Percentiles rank a stretch among this genome's conserved stretches.
These are phyloP conservation scores for Backusella luteola DNA, from an alignment of 192 early-diverging fungal genomes.

Conservation along the genomic window DNA sequence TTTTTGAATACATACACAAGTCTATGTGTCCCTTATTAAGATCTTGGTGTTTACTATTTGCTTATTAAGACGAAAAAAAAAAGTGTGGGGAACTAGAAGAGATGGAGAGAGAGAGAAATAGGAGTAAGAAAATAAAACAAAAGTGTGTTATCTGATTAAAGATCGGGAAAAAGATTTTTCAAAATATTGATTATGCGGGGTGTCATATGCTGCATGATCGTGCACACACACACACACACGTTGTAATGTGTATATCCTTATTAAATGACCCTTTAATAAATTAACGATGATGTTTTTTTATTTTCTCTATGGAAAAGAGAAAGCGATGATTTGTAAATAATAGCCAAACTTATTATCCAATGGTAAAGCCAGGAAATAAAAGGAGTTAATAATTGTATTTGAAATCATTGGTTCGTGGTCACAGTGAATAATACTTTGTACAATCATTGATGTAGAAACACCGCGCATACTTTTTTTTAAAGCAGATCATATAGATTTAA, in stretches of 20 bases:
- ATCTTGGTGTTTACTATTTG: not conserved
- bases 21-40: not conserved
- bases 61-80: not conserved
- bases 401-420: slow-evolving; percentile 1
- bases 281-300: not conserved
- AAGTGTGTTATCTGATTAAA: slow-evolving; percentile 1
- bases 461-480: slow-evolving; percentile 4
- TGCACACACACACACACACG: not conserved
- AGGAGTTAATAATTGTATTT: not conserved
- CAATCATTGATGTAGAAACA: not conserved
- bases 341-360: not conserved
- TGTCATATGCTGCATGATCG: not conserved
- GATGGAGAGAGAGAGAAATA: not conserved
- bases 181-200: not conserved
- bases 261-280: not conserved
- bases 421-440: not conserved
- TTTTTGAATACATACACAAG: not conserved
- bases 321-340: not conserved
- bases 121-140: not conserved
- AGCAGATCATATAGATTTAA: not conserved
- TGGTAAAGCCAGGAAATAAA: not conserved
- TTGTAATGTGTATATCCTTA: not conserved
- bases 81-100: not conserved
- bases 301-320: not conserved
- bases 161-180: not conserved